Base-by-base conservation (phyloP, 768 basidiomycete genomes). In the Russula earlei region DNA sequence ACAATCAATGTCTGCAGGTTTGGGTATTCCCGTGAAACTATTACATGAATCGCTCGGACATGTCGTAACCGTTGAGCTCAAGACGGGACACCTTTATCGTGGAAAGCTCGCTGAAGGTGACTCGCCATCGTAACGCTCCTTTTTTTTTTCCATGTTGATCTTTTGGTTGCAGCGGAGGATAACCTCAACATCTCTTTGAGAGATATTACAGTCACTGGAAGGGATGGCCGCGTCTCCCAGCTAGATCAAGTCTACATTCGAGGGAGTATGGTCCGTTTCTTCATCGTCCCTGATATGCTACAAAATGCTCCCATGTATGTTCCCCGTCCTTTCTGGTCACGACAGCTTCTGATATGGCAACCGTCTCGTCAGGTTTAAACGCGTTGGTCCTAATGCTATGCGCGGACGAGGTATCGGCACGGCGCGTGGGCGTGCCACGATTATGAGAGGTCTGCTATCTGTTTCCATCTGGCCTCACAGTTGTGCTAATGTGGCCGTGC, bases 201-300 rank as follows among this genome's bases (percentile, higher is more conserved):
- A 70, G 92, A 98, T 62, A 96, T 97, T 66, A 98, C 96, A 29
- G 96, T 98, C 31, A 99, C 96, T 14, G 91, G 89, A 52, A 84
- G 96, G 51, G 96, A 99, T 77, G 96, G 96, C 24, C 91, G 96
- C 65, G 92, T 99, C 27, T 96, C 96, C 12, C 96, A 99, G 69
- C 78, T 99, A 49, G 96, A 98, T 74, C 95, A 97, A 71, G 95
- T 97, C 31, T 99, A 99, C 72, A 99, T 99, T 64, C 79, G 96
- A 64, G 96, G 96, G 56, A 94, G 92, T 69, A 96, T 97, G 90
- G 77, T 97, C 62, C 80, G 96, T 62, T 98, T 96, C 77, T 95
- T 98, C 74, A 97, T 98, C 70, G 96, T 99, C 20, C 96, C 96
- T 53, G 96, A 98, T 72, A 97, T 99, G 90, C 76, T 99, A 63